A percentile compares a stretch with the other conserved stretches of the same genome.
Evolutionary conservation across 1,139 yeast genomes (phyloP).

Genomic region (Pichia sp.): DNA sequence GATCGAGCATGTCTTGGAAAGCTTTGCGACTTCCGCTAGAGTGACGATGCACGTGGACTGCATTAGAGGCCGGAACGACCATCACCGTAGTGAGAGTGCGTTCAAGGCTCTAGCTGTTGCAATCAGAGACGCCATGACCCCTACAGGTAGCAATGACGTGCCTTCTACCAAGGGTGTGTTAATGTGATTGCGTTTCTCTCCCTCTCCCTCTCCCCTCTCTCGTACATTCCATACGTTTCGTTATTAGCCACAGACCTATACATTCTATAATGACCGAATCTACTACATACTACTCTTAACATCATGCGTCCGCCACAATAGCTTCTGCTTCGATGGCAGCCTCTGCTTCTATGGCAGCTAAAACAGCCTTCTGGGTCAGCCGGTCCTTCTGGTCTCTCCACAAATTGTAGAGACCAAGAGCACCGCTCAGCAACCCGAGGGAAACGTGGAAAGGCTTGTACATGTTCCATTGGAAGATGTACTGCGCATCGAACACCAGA

Average conservation of each 20-base stretch:
- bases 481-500: constrained; percentile 41
- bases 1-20: constrained; percentile 94
- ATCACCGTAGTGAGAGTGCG: constrained; percentile 93
- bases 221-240: not conserved
- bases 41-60: constrained; percentile 93
- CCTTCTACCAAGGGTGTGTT: constrained; percentile 97
- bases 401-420: constrained; percentile 38
- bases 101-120: constrained; percentile 95
- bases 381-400: constrained; percentile 34
- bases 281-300: not conserved
- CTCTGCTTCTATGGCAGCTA: not conserved
- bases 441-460: constrained; percentile 30
- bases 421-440: constrained; percentile 35
- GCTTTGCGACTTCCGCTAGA: constrained; percentile 89
- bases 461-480: constrained; percentile 34
- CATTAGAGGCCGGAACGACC: constrained; percentile 88
- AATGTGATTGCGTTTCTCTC: constrained; percentile 33
- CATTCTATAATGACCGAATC: not conserved
- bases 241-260: not conserved
- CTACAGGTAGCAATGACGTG: constrained; percentile 82
- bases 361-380: constrained; percentile 6
- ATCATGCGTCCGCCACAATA: not conserved
- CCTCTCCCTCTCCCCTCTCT: not conserved
- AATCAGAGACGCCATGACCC: constrained; percentile 75
- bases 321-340: not conserved